Evolutionary conservation across 331 rosid species (phyloP), one percentile per base, ranked within the genome.

Genomic region (Cydonia oblonga): DNA sequence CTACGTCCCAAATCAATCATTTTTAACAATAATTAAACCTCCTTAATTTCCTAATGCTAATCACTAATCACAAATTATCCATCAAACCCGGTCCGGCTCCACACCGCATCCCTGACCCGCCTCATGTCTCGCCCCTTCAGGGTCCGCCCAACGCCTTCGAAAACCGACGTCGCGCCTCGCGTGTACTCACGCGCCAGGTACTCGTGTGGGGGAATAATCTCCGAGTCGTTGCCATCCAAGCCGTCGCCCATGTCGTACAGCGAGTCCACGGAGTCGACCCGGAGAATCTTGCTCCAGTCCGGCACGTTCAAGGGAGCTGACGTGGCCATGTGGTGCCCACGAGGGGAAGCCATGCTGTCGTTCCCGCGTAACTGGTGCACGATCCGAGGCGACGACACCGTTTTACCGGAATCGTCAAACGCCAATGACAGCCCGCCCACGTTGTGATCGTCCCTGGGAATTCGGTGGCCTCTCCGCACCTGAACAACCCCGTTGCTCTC

Each of bases 201-300:
- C 84, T 91, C 99, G 64, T 95, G 99, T 9, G 99, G 99, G 1
- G 99, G 99, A 1, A 91, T 87, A 71, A 95, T 80, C 82, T 87
- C 99, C 67, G 86, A 64, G 16, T 85, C 92, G 22, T 72, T 72
- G 4, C 79, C 85, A 8, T 84, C 87, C 1, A 79, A 44, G 1
- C 69, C 86, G 20, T 73, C 80, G 30, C 83, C 83, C 70, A 70
- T 59, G 59, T 73, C 89, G 67, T 77, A 88, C 22, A 95, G 68
- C 33, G 97, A 88, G 65, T 88, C 97, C 6, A 81, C 88, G 63
- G 93, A 88, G 62, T 83, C 96, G 1, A 81, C 87, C 32, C 92
- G 90, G 78, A 91, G 96, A 69, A 95, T 95, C 92, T 91, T 91
- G 84, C 99, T 90, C 99, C 99, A 91, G 75, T 95, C 99, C 64